Base-by-base conservation (phyloP, 2,329 filamentous ascomycete species). In the Drechslera avenae region DNA sequence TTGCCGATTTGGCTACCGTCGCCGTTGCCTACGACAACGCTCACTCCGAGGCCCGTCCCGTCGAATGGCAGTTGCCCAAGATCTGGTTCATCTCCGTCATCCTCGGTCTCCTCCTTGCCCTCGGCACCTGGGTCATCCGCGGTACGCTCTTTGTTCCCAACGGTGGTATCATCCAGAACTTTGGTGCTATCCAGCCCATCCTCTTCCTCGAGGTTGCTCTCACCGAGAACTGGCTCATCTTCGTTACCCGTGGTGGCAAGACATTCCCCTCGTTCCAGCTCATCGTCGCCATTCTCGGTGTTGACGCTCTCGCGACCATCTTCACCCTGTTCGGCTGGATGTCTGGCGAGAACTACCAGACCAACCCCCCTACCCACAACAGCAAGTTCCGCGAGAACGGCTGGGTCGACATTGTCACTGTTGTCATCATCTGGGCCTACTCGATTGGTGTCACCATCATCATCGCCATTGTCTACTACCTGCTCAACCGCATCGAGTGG, bases 41-140 rank as follows among this genome's bases (percentile, higher is more conserved):
- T 39, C 85, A 89, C 77, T 89, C 85, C 65, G 88, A 91, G 69
- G 81, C 81, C 54, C 85, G 87, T 32, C 88, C 88, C 12, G 88
- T 90, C 65, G 87, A 90, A 74, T 91, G 88, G 88, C 88, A 91
- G 76, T 73, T 91, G 59, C 87, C 87, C 59, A 91, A 90, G 81
- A 90, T 90, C 71, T 90, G 87, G 88, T 81, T 90, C 60, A 89
- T 91, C 67, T 86, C 83, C 56, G 79, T 88, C 60, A 77, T 88
- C 52, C 82, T 90, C 42, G 88, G 88, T 73, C 60, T 83, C 28
- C 76, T 90, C 36, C 85, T 91, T 34, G 87, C 88, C 47, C 69
- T 83, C 36, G 87, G 79, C 54, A 91, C 88, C 63, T 91, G 88
- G 88, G 79, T 90, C 67, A 77, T 90, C 58, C 87, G 87, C 67